Conservation (phyloP, 2,329 filamentous ascomycete genomes). For the Ceratocystis lukuohia region DNA sequence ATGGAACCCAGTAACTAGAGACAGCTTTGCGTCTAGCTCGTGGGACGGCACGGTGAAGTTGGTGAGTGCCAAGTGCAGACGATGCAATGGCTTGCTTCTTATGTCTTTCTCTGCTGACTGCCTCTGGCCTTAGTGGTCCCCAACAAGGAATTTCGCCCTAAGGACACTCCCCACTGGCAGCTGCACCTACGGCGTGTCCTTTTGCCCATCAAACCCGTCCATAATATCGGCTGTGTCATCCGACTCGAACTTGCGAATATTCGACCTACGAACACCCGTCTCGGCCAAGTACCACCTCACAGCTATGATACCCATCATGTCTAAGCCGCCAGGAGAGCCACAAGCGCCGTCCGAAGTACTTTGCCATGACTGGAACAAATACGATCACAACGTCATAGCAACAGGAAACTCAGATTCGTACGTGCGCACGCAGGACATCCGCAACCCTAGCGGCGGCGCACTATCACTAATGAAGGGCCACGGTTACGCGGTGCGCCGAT, state of each 20-base stretch:
- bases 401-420: slow-evolving; percentile 78
- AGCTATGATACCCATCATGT: slow-evolving; percentile 58
- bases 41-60: slow-evolving; percentile 97
- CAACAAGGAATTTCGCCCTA: slow-evolving; percentile 58
- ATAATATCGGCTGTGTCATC: slow-evolving; percentile 78
- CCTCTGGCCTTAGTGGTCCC: slow-evolving; percentile 54
- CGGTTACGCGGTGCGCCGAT: slow-evolving; percentile 72
- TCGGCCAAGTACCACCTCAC: slow-evolving; percentile 80
- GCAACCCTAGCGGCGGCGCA: slow-evolving; percentile 60
- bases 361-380: slow-evolving; percentile 99
- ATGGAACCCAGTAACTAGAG: slow-evolving; percentile 86
- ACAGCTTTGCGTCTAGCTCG: slow-evolving; percentile 77
- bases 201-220: slow-evolving; percentile 75
- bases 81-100: background rate
- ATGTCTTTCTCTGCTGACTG: background rate
- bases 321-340: slow-evolving; percentile 22
- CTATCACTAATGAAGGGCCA: slow-evolving; percentile 67
- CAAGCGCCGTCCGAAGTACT: slow-evolving; percentile 65
- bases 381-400: slow-evolving; percentile 70
- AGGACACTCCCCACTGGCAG: slow-evolving; percentile 79
- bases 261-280: slow-evolving; percentile 77
- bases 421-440: slow-evolving; percentile 81
- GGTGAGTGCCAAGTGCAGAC: slow-evolving; percentile 29
- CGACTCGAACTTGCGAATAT: slow-evolving; percentile 79
- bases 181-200: slow-evolving; percentile 88